Evolutionary conservation across 2,329 filamentous ascomycete species (phyloP), one percentile per base, ranked within the genome.

Genomic region (Fusarium annulatum): DNA sequence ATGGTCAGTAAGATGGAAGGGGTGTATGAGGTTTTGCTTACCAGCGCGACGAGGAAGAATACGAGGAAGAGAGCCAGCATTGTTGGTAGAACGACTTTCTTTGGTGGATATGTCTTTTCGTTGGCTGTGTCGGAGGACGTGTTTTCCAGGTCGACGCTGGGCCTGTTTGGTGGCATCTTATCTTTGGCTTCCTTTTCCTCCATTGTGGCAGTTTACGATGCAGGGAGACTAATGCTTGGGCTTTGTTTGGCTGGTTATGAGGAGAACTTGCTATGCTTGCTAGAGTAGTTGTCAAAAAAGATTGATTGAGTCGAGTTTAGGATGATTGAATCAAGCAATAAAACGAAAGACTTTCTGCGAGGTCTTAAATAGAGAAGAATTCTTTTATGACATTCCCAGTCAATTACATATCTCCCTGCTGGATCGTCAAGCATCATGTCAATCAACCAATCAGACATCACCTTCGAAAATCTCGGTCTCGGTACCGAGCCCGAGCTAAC

Each of bases 401-500:
- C 56, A 43, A 67, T 67, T 62, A 56, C 67, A 67, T 42, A 10
- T 23, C 23, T 41, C n/a, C 39, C 11, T 30, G 7, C 36, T 10
- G 4, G 9, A 10, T 36, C 3, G 3, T 36, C 48, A 42, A 26
- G 6, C 12, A 36, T 43, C 51, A n/a, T 14, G 4, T 0, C 30
- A 5, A 7, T 1, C 8, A 5, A 1, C 68, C 68, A 71, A 71
- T 67, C 41, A 71, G 3, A 58, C 12, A 28, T 0, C 23, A 10
- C 6, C 0, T 0, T 2, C 2, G 30, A 8, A 26, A 34, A 33
- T 14, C 28, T 71, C 69, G 67, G 69, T 19, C 67, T 71, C 69
- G 69, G 69, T 67, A 58, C 69, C 69, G 69, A 71, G 56, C 3
- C 67, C 67, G 69, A 71, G 46, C 67, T 63, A 46, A 7, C 0